Base-by-base conservation (phyloP, 2,329 filamentous ascomycete genomes). In the Xylariales sp. region DNA sequence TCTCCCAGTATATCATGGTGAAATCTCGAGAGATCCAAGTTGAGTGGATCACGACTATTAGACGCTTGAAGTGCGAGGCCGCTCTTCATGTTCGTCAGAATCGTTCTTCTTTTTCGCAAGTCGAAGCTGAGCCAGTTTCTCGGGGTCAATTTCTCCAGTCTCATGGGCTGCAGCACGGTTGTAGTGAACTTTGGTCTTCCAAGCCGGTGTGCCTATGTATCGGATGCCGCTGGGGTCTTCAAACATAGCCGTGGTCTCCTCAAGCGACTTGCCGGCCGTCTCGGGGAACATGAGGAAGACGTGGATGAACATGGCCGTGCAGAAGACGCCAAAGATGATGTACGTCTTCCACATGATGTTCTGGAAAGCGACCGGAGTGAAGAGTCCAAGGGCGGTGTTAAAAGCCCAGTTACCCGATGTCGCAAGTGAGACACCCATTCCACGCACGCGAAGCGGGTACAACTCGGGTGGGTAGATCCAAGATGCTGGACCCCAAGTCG, bases 201-300 rank as follows among this genome's bases (percentile, higher is more conserved):
- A n/a, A n/a, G n/a, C n/a, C n/a, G n/a, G n/a, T n/a, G n/a, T n/a
- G n/a, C n/a, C n/a, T n/a, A n/a, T n/a, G n/a, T n/a, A n/a, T n/a
- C n/a, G n/a, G n/a, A n/a, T n/a, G n/a, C n/a, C n/a, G n/a, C n/a
- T n/a, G n/a, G n/a, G n/a, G n/a, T n/a, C n/a, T n/a, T n/a, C 65
- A 50, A 76, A 76, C 28, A 76, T 57, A 1, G 62, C 56, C 24
- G 73, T 65, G 28, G 74, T 72, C 4, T 67, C 70, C 44, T 75
- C 72, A 4, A 75, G 57, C 5, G 69, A 70, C n/a, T 70, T 60
- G 33, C 61, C 57, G 3, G 62, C 53, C 1, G 61, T 66, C 41
- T 69, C 65, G 3, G 64, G 66, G 35, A 66, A 68, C 41, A 27
- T 25, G 34, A 47, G 38, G 36, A 47, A 47, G 19, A 47, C 41